These are phyloP conservation scores for Panaeolus papilionaceus DNA, from an alignment of 768 basidiomycete genomes.

Conservation along the genomic window DNA sequence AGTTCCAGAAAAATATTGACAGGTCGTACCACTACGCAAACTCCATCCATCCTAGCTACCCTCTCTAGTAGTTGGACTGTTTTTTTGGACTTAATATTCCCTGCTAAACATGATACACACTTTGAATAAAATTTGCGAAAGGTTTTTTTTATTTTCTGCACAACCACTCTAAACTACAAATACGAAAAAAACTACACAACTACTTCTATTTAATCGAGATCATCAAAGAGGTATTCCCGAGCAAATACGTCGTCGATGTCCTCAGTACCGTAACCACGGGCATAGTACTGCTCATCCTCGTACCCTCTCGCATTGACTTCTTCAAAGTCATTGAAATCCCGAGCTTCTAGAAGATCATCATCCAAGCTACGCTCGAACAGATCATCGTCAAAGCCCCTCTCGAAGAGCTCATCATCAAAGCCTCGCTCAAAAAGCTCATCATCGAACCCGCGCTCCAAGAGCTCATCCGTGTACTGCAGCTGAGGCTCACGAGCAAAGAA, in stretches of 20 bases:
- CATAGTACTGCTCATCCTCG: not conserved
- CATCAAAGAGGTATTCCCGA: not conserved
- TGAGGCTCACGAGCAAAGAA: conserved; percentile 7
- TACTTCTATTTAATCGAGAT: not conserved
- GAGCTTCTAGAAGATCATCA: no score
- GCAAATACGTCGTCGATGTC: not conserved
- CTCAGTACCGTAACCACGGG: not conserved
- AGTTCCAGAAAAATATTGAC: conserved; percentile 4
- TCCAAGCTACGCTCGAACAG: not conserved
- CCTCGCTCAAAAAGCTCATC: not conserved
- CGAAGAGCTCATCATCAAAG: not conserved
- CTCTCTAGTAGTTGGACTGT: not conserved
- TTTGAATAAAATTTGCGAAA: not conserved
- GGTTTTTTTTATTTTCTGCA: not conserved
- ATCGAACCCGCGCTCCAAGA: not conserved
- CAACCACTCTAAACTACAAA: conserved; percentile 6
- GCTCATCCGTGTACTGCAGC: not conserved
- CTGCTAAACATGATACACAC: not conserved
- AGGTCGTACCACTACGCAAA: not conserved
- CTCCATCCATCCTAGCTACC: not conserved
- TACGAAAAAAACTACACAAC: not conserved
- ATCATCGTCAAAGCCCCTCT: not conserved
- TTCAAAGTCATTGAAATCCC: no score
- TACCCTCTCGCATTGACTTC: not conserved
- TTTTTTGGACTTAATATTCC: not conserved